Evolutionary conservation across 257 asterid species (phyloP).

Genomic region (Lycium barbarum): DNA sequence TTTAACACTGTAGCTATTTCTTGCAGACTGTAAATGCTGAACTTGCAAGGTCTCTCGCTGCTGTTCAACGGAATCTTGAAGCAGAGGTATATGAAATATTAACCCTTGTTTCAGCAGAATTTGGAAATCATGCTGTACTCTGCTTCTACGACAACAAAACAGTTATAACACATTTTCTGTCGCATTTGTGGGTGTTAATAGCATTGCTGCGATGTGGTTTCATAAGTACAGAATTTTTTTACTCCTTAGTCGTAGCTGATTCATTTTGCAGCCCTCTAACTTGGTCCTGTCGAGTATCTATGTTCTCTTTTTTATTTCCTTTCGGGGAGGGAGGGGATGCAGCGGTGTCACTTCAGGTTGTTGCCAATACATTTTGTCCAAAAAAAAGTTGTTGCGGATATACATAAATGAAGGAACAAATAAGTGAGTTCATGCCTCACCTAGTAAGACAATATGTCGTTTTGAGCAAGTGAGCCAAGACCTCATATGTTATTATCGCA

Average conservation of each 20-base stretch:
- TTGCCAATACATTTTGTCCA: slow-evolving; percentile 3
- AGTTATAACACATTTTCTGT: not conserved
- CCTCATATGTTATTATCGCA: not conserved
- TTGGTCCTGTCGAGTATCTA: slow-evolving; percentile 1
- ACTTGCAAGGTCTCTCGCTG: slow-evolving; percentile 86
- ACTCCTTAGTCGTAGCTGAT: not conserved
- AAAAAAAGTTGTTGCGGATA: not conserved
- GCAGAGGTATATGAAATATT: slow-evolving; percentile 67
- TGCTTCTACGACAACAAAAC: not conserved
- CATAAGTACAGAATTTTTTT: not conserved
- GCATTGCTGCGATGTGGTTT: not conserved
- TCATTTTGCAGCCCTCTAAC: not conserved
- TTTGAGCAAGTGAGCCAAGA: slow-evolving; percentile 25
- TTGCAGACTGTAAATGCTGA: slow-evolving; percentile 87
- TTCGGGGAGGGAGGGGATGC: not conserved
- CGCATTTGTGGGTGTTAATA: not conserved
- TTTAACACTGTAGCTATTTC: slow-evolving; percentile 34
- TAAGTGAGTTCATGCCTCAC: slow-evolving; percentile 3
- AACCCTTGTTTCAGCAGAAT: slow-evolving; percentile 13
- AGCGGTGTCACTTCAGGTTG: not conserved
- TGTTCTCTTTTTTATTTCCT: not conserved
- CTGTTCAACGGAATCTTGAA: slow-evolving; percentile 78
- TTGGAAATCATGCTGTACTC: not conserved
- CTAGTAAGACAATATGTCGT: not conserved
- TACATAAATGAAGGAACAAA: slow-evolving; percentile 4